Conservation (phyloP, 768 basidiomycete species). For the Tremella fuciformis region DNA sequence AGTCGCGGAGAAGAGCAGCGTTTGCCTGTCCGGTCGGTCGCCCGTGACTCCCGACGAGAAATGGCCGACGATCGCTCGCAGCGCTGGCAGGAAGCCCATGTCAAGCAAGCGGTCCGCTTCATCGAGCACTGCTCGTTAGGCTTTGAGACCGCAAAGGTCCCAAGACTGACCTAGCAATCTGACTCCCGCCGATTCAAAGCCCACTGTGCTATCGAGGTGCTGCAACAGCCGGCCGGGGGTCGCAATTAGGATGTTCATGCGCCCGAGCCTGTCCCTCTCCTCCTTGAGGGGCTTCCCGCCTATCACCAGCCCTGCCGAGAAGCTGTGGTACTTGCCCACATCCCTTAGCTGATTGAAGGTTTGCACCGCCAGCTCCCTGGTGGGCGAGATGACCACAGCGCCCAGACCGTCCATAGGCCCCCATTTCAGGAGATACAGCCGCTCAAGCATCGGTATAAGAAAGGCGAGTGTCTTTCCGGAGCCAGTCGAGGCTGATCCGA, state of each 20-base stretch:
- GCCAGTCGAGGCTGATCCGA: constrained; percentile 69
- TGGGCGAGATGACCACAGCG: constrained; percentile 88
- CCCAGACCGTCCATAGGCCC: constrained; percentile 73
- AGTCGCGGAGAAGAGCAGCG: constrained; percentile 56
- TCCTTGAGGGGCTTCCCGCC: constrained; percentile 94
- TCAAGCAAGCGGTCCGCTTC: constrained; percentile 56
- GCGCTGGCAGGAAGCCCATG: constrained; percentile 52
- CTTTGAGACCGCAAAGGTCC: background rate
- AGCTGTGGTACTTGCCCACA: constrained; percentile 83
- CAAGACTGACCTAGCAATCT: constrained; percentile 72
- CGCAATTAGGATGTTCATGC: constrained; percentile 98
- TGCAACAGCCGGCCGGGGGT: constrained; percentile 92
- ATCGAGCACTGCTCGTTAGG: constrained; percentile 48
- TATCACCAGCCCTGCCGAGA: constrained; percentile 92
- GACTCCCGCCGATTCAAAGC: constrained; percentile 86
- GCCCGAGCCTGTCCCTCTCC: constrained; percentile 76
- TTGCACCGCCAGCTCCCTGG: constrained; percentile 91
- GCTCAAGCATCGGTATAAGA: constrained; percentile 65
- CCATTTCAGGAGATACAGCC: constrained; percentile 66
- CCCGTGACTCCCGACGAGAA: constrained; percentile 14
- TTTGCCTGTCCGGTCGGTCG: constrained; percentile 49
- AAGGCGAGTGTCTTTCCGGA: constrained; percentile 75
- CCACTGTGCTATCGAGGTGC: constrained; percentile 97
- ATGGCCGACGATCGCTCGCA: constrained; percentile 40
- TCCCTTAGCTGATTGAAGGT: constrained; percentile 95